These are phyloP conservation scores for Penicillium thymicola DNA, from an alignment of 2,329 filamentous ascomycete genomes.

Conservation along the genomic window DNA sequence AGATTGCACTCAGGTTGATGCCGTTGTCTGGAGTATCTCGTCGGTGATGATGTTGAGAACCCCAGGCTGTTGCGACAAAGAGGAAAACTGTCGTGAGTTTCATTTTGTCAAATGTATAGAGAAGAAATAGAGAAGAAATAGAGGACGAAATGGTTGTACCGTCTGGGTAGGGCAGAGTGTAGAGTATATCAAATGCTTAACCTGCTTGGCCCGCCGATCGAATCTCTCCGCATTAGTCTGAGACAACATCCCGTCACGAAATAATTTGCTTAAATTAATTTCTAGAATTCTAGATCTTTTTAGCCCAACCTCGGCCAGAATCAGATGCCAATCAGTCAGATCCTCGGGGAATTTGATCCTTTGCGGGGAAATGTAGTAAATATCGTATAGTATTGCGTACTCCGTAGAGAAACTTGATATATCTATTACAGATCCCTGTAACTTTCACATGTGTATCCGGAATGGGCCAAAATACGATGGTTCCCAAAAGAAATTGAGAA, in stretches of 20 bases:
- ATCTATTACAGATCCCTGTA: not conserved
- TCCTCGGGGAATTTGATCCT: not conserved
- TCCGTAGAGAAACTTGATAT: not conserved
- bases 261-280: not conserved
- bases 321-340: conserved; percentile 1
- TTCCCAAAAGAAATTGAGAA: not conserved
- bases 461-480: not conserved
- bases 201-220: conserved; percentile 5
- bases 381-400: not conserved
- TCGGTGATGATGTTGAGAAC: conserved; percentile 13
- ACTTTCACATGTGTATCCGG: not conserved
- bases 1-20: conserved; percentile 20
- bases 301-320: not conserved
- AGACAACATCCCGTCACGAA: not conserved
- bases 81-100: conserved; percentile 13
- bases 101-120: conserved; percentile 9
- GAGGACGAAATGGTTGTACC: not conserved
- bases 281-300: not conserved
- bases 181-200: conserved; percentile 20
- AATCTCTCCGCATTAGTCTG: not conserved
- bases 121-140: not conserved
- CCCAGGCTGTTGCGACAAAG: conserved; percentile 15
- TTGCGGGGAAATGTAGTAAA: not conserved
- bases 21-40: conserved; percentile 12
- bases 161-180: not conserved